These are phyloP conservation scores for Torulaspora maleeae DNA, from an alignment of 805 yeast species.

Conservation along the genomic window DNA sequence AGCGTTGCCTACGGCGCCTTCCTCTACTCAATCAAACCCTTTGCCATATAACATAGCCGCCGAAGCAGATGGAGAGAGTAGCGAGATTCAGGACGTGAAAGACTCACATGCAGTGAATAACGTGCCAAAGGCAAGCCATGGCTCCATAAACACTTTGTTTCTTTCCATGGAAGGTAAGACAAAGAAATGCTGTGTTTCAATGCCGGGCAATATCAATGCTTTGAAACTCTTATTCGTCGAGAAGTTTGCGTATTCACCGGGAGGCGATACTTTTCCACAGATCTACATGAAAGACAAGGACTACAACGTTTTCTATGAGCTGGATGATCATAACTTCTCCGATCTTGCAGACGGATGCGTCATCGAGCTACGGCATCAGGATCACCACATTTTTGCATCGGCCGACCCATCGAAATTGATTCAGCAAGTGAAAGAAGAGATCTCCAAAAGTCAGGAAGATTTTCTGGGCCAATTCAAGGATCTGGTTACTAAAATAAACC, in stretches of 20 bases:
- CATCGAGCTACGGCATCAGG: conserved; percentile 42
- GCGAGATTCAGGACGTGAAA: background rate
- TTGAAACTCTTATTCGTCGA: conserved; percentile 75
- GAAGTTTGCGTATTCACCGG: conserved; percentile 79
- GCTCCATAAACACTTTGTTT: conserved; percentile 35
- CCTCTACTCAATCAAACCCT: conserved; percentile 5
- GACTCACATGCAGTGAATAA: background rate
- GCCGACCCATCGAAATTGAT: conserved; percentile 9
- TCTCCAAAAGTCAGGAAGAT: conserved; percentile 14
- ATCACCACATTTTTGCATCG: background rate
- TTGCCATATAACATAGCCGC: background rate
- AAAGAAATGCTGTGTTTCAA: conserved; percentile 43
- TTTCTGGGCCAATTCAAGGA: conserved; percentile 12
- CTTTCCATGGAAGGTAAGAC: conserved; percentile 50
- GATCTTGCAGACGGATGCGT: conserved; percentile 60
- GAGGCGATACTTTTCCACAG: conserved; percentile 66
- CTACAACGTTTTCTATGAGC: conserved; percentile 64
- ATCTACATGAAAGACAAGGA: conserved; percentile 63
- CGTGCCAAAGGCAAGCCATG: background rate
- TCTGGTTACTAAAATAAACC: conserved; percentile 1
- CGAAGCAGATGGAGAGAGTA: background rate
- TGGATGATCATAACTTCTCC: conserved; percentile 61
- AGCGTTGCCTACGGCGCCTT: conserved; percentile 17
- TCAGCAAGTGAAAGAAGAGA: conserved; percentile 13
- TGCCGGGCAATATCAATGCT: conserved; percentile 39